phyloP scores from a whole-genome alignment of 257 asterid species.

The Salvia rosmarinus region DNA sequence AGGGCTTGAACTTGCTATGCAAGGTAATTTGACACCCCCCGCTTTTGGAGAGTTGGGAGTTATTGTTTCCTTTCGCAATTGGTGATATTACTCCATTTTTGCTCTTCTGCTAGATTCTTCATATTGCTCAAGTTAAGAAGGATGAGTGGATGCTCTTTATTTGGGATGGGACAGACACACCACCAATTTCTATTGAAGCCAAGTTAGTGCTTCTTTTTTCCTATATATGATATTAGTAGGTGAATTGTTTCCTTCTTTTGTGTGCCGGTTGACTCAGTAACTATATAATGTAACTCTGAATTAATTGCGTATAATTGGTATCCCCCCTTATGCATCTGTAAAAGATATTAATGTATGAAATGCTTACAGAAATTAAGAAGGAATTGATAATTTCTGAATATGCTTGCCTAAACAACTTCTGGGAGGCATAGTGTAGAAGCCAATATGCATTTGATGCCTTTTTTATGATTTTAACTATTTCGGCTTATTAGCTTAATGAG shows the following conservation, averaged over 20 bases:
- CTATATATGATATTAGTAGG: slow-evolving; percentile 10
- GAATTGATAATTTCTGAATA: too few species aligned
- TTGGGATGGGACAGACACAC: slow-evolving; percentile 95
- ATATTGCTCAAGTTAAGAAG: slow-evolving; percentile 51
- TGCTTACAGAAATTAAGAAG: too few species aligned
- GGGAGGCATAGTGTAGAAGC: not conserved
- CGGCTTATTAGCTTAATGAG: not conserved
- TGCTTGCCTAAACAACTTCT: too few species aligned
- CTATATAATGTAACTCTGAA: too few species aligned
- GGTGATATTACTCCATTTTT: slow-evolving; percentile 16
- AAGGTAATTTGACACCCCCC: slow-evolving; percentile 53
- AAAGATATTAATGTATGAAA: too few species aligned
- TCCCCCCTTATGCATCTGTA: too few species aligned
- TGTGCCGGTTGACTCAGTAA: not conserved
- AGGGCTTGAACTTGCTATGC: slow-evolving; percentile 59
- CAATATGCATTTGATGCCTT: not conserved
- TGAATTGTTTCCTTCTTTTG: not conserved
- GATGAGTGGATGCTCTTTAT: slow-evolving; percentile 67
- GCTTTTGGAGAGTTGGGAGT: slow-evolving; percentile 10
- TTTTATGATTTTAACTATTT: not conserved
- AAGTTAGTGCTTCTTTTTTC: slow-evolving; percentile 51
- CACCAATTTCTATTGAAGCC: slow-evolving; percentile 55
- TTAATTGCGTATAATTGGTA: too few species aligned
- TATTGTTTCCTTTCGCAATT: not conserved
- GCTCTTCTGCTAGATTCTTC: slow-evolving; percentile 58